Base-by-base conservation (phyloP, 345 rosid genomes). In the Citrus glauca region DNA sequence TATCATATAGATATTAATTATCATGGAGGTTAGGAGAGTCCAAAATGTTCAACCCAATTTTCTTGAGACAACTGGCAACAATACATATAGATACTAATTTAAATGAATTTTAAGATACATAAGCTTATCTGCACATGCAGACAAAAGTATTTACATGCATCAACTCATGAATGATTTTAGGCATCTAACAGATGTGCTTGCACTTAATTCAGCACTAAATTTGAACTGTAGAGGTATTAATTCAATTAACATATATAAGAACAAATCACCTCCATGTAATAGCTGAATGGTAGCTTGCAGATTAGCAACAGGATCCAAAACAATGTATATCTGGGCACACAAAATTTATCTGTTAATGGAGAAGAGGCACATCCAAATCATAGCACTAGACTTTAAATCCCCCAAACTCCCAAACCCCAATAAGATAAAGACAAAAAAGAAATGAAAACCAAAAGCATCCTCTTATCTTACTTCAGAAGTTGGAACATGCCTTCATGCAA, bases 281-380 rank as follows among this genome's bases (percentile, higher is more conserved):
- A 96, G 93, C 99, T 96, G 89, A 96, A 94, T 53, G 95, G 94
- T 69, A 96, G 90, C 89, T 96, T 96, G 95, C 97, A 82, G 42
- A 92, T 89, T 69, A 96, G 84, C 70, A 96, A 84, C 91, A 94
- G 55, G 89, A 92, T 87, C 99, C 99, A 96, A 75, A 96, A 94
- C 76, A 91, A 77, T 45, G 99, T 92, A 84, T 96, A 96, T 93
- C 99, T 96, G 85, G 70, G 30, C 56, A 82, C 35, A 84, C 35
- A 35, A 75, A 82, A 81, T 71, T 30, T 20, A 80, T 14, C n/a
- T 64, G 40, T 71, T 68, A 74, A 77, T 33, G 53, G 33, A 59
- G 27, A 61, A 61, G 37, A 77, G 20, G 67, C 27, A 67, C 19
- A 24, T 45, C 77, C 30, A 77, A 27, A 62, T 53, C n/a, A 73